Base-by-base conservation (phyloP, 495 filamentous ascomycete genomes). In the Penicillium canescens region DNA sequence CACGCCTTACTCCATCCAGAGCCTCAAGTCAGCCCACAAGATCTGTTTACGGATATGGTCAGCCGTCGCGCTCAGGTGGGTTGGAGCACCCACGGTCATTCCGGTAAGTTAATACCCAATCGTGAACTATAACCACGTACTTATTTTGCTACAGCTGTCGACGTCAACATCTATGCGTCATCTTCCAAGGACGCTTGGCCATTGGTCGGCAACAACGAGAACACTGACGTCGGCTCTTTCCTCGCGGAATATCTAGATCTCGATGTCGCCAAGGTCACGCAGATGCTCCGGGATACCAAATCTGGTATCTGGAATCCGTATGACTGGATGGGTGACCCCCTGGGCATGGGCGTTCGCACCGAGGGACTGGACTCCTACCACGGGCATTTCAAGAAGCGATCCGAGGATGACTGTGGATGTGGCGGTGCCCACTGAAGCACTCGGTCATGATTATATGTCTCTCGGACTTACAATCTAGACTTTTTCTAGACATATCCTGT, bases 61-160 rank as follows among this genome's bases (percentile, higher is more conserved):
- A 93, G 88, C 58, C 79, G 88, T 10, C 80, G 95, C 46, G 88
- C 92, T 3, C 91, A 96, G 65, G 82, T 96, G 42, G 95, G 94
- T 11, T 98, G 95, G 95, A 84, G 78, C 28, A 96, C 90, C 0
- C 91, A 95, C 63, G 92, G 92, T 14, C 92, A 97, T 73, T 90
- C 87, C 37, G 89, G 73, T 75, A 66, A 54, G 54, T 13, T 9
- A 42, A 1, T 33, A 26, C 3, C 21, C 5, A 3, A 10, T 14
- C 16, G 14, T 16, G 24, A 16, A 6, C 8, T 53, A 36, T 9
- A 23, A 6, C 42, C 26, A 10, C 6, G 36, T 55, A 47, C 62
- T 70, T 63, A 67, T 46, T 54, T 12, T 46, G 2, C 13, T 42
- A 3, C 28, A 86, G 66, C 81, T 37, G 91, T 91, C 11, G 92